Percentiles rank a stretch among this genome's conserved stretches.
Evolutionary conservation across 202 grass and related monocot species (phyloP).

Genomic region (Alloteropsis angusta): DNA sequence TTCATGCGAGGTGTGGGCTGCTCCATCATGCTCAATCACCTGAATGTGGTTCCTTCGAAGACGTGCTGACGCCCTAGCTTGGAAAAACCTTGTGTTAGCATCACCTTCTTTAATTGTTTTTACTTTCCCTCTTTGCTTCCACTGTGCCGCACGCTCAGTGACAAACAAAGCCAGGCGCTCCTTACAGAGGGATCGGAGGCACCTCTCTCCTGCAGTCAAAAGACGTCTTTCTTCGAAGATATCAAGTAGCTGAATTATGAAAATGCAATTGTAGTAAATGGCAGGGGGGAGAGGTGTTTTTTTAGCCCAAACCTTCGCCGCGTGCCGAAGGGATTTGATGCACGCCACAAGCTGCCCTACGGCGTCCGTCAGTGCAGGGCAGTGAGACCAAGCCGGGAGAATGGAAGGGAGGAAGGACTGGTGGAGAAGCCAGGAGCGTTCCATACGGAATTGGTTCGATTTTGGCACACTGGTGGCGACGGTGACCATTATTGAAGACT

Average conservation of each 20-base stretch:
- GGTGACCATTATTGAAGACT: too few species aligned
- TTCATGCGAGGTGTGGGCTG: accelerated
- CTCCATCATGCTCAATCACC: not conserved
- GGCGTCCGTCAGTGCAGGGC: too few species aligned
- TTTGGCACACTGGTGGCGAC: too few species aligned
- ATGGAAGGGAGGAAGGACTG: too few species aligned
- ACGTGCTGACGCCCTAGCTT: accelerated
- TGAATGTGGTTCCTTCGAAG: not conserved
- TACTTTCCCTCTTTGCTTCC: not conserved
- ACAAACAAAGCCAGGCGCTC: not conserved
- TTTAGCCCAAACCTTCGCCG: not conserved
- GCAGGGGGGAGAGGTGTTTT: accelerated
- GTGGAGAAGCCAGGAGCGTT: too few species aligned
- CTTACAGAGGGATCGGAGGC: not conserved
- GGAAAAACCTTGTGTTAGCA: not conserved
- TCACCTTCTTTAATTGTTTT: not conserved
- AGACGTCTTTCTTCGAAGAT: not conserved
- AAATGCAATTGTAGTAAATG: not conserved
- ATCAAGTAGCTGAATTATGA: not conserved
- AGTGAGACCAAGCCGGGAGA: too few species aligned
- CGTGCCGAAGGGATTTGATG: not conserved
- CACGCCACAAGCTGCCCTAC: too few species aligned
- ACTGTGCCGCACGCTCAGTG: accelerated
- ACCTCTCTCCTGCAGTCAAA: too few species aligned
- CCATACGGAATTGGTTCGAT: too few species aligned